A percentile compares a stretch with the other conserved stretches of the same genome.
Evolutionary conservation across 2,329 filamentous ascomycete species (phyloP).

Genomic region (Sarocladiaceae sp.): DNA sequence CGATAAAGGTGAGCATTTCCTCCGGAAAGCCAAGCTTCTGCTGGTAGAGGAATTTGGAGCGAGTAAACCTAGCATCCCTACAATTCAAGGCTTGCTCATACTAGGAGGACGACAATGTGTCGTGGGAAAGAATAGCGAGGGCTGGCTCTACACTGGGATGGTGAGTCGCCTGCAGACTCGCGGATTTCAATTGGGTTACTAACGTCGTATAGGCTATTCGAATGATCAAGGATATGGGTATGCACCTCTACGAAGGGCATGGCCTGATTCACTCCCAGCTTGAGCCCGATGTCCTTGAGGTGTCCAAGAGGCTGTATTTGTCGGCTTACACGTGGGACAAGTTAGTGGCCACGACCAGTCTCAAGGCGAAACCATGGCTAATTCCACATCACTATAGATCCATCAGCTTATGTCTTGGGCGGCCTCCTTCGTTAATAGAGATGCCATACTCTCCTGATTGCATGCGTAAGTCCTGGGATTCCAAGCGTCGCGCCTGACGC

Average conservation of each 20-base stretch:
- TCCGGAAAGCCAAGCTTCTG: conserved; percentile 6
- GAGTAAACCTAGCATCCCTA: conserved; percentile 12
- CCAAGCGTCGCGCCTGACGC: too few relatives aligned
- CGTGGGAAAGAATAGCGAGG: conserved; percentile 16
- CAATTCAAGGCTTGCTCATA: conserved; percentile 15
- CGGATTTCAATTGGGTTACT: neutral
- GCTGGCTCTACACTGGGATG: conserved; percentile 19
- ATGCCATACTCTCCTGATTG: conserved; percentile 11
- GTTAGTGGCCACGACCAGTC: neutral
- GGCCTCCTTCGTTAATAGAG: conserved; percentile 12
- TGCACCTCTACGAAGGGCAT: conserved; percentile 14
- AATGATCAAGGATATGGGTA: conserved; percentile 18
- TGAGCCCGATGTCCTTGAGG: conserved; percentile 14
- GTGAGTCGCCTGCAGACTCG: neutral
- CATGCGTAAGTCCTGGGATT: neutral
- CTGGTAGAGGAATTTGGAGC: conserved; percentile 12
- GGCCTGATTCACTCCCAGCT: neutral
- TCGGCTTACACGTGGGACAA: conserved; percentile 19
- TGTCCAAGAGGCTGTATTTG: conserved; percentile 16
- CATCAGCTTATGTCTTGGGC: conserved; percentile 16
- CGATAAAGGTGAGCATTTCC: conserved; percentile 3
- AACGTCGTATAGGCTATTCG: conserved; percentile 11
- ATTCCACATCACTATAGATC: conserved; percentile 6
- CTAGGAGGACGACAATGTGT: conserved; percentile 17
- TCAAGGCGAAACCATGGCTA: neutral